Evolutionary conservation across 1,139 yeast genomes (phyloP), one percentile per base, ranked within the genome.

Genomic region (Zhuliangozyma blackwelliae): DNA sequence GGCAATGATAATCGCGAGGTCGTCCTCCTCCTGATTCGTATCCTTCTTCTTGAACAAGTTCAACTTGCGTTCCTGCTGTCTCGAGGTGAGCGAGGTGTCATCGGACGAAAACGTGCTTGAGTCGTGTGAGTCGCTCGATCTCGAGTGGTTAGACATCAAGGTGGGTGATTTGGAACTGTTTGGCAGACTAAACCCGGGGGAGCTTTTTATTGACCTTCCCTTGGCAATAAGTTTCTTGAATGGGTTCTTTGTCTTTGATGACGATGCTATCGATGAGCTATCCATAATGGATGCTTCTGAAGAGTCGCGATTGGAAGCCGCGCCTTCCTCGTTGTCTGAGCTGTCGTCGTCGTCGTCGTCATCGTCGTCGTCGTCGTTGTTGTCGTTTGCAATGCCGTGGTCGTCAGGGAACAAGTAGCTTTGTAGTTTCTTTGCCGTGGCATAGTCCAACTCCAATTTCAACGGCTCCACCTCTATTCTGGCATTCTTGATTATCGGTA

Each of bases 381-480:
- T 44, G 6, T 43, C 41, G 1, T 61, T 56, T 5, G 22, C 7
- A 5, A 21, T 7, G 7, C 22, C 22, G 22, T 21, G 22, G 27
- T 59, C 60, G 16, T 70, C 63, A 0, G 92, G 92, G 57, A 85
- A 82, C 29, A 83, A 54, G 51, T 84, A 89, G 10, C 69, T 69
- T 54, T 82, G 74, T 20, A 89, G 51, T 41, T 68, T 68, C 40
- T 75, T 76, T 1, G 89, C 82, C 0, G 90, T 76, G 3, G 64
- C 61, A 50, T 81, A 80, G 49, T 89, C 96, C 47, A 89, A 61
- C 50, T 84, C 88, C 26, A 89, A 63, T 45, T 78, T 75, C 37
- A 88, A 54, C 0, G 97, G 96, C 45, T 77, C 78, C 28, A 86
- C 54, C 20, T 72, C 75, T 48, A 89, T 61, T 29, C 55, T 56